Percentiles rank a stretch among this genome's conserved stretches.
Evolutionary conservation across 768 basidiomycete species (phyloP).

Genomic region (Coprinellus aureogranulatus): DNA sequence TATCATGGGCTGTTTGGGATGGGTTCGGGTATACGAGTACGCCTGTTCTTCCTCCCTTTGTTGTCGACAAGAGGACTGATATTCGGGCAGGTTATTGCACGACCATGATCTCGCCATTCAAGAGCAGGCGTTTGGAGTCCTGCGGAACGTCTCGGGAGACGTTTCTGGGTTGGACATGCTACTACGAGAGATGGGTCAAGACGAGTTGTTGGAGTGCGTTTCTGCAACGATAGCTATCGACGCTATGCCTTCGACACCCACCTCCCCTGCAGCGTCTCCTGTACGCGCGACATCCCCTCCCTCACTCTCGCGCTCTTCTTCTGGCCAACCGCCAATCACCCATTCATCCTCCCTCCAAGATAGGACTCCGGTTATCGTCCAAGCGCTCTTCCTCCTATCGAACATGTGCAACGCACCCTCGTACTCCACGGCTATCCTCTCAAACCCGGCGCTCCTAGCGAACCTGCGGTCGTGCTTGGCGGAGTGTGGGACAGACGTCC

Average conservation of each 20-base stretch:
- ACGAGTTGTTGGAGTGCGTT: conserved; percentile 44
- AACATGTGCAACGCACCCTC: conserved; percentile 65
- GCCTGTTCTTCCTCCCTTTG: conserved; percentile 18
- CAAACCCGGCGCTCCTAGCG: conserved; percentile 48
- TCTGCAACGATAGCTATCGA: conserved; percentile 17
- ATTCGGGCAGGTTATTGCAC: conserved; percentile 44
- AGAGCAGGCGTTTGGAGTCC: conserved; percentile 69
- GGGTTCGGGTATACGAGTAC: conserved; percentile 58
- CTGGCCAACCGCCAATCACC: neutral
- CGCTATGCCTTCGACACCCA: neutral
- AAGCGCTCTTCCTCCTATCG: conserved; percentile 60
- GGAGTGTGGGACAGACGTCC: conserved; percentile 54
- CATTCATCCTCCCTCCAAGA: neutral
- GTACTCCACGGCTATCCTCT: conserved; percentile 48
- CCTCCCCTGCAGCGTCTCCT: neutral
- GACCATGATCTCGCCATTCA: conserved; percentile 55
- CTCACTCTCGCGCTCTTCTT: conserved; percentile 22
- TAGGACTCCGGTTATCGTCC: conserved; percentile 12
- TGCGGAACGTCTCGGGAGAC: conserved; percentile 66
- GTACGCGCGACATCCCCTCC: conserved; percentile 1
- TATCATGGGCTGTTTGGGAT: conserved; percentile 69
- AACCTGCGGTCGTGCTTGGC: conserved; percentile 59
- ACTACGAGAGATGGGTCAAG: conserved; percentile 39
- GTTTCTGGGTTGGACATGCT: conserved; percentile 64
- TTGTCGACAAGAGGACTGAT: neutral